Evolutionary conservation across 2,329 filamentous ascomycete genomes (phyloP).

Genomic region (Bretziella fagacearum): DNA sequence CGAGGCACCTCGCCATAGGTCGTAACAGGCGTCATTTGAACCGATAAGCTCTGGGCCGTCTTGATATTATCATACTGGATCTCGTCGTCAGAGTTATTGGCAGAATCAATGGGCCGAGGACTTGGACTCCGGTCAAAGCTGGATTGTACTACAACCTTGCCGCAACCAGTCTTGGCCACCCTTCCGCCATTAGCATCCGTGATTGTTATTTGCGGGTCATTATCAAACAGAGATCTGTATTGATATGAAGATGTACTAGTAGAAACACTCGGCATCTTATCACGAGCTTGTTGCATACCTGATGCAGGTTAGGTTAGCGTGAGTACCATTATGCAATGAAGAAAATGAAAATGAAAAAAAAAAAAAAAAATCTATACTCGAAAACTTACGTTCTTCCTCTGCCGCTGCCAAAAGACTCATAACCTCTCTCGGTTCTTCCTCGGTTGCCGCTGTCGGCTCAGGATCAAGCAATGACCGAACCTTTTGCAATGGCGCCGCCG

Average conservation of each 20-base stretch:
- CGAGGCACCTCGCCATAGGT: conserved; percentile 61
- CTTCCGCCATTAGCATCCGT: conserved; percentile 34
- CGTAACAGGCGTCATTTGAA: conserved; percentile 65
- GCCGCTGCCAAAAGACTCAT: conserved; percentile 54
- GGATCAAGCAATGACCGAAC: conserved; percentile 17
- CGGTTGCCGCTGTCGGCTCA: conserved; percentile 18
- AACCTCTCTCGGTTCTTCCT: conserved; percentile 22
- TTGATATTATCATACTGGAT: conserved; percentile 71
- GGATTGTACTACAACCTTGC: conserved; percentile 51
- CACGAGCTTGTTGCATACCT: conserved; percentile 7
- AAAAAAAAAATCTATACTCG: neutral
- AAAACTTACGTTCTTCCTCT: conserved; percentile 57
- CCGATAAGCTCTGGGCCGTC: conserved; percentile 66
- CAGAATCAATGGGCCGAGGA: conserved; percentile 28
- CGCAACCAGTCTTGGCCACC: conserved; percentile 27
- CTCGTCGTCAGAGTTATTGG: conserved; percentile 70
- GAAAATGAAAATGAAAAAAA: neutral
- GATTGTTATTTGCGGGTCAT: conserved; percentile 48
- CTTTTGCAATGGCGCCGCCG: neutral
- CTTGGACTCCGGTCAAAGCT: conserved; percentile 59
- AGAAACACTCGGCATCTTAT: conserved; percentile 17
- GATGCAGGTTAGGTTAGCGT: neutral
- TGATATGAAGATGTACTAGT: conserved; percentile 32
- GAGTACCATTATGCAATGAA: neutral
- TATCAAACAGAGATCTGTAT: conserved; percentile 47